A percentile compares a stretch with the other conserved stretches of the same genome.
These are phyloP conservation scores for Myxozyma udenii DNA, from an alignment of 805 yeast genomes.

Conservation along the genomic window DNA sequence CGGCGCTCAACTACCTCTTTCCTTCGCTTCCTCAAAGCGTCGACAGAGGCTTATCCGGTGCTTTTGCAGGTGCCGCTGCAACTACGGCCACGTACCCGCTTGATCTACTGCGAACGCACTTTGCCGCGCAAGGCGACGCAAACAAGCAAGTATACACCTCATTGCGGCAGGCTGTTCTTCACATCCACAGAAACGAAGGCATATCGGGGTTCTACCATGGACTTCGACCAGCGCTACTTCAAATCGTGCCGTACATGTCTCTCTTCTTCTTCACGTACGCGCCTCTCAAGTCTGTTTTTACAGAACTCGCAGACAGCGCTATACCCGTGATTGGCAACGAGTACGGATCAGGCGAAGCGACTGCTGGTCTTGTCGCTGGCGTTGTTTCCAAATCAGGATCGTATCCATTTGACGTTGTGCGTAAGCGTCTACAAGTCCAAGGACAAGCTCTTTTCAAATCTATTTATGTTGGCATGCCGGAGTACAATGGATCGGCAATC, in stretches of 20 bases:
- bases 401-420: constrained; percentile 81
- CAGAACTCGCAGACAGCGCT: neutral
- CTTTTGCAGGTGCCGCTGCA: constrained; percentile 71
- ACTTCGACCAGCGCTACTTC: constrained; percentile 49
- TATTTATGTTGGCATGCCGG: constrained; percentile 14
- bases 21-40: constrained; percentile 30
- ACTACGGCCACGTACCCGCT: constrained; percentile 80
- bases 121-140: constrained; percentile 58
- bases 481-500: constrained; percentile 33
- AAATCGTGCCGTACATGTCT: constrained; percentile 71
- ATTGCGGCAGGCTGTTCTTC: constrained; percentile 34
- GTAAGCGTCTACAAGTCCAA: constrained; percentile 72
- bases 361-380: constrained; percentile 76
- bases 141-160: constrained; percentile 33
- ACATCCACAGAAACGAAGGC: constrained; percentile 45
- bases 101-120: constrained; percentile 81
- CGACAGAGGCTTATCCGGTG: constrained; percentile 63
- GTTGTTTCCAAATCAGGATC: constrained; percentile 64
- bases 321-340: constrained; percentile 2
- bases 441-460: constrained; percentile 35
- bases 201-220: constrained; percentile 51
- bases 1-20: constrained; percentile 37
- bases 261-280: constrained; percentile 47
- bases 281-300: constrained; percentile 7
- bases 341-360: constrained; percentile 44